Evolutionary conservation across 345 rosid genomes (phyloP).

Genomic region (Murraya paniculata): DNA sequence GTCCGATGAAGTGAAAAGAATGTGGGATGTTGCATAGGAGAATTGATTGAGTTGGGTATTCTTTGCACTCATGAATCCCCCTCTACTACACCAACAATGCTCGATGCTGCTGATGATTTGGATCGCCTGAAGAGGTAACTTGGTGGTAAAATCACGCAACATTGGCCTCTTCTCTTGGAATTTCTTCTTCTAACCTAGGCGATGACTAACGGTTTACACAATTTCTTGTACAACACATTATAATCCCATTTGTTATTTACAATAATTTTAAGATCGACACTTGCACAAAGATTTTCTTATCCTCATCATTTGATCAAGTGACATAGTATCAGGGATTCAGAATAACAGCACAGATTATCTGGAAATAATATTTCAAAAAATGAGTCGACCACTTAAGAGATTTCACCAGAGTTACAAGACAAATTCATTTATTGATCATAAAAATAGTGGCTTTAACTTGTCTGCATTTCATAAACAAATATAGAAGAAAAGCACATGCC

Average conservation of each 20-base stretch:
- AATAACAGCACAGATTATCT: neutral
- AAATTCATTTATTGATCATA: neutral
- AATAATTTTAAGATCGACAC: neutral
- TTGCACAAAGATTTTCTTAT: too few relatives aligned
- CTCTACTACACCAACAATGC: conserved; percentile 55
- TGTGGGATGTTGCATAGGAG: conserved; percentile 51
- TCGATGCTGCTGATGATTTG: conserved; percentile 57
- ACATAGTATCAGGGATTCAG: too few relatives aligned
- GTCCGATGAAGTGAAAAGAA: conserved; percentile 40
- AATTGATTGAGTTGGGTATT: conserved; percentile 52
- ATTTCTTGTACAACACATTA: neutral
- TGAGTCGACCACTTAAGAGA: neutral
- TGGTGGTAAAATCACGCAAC: conserved; percentile 43
- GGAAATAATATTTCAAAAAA: neutral
- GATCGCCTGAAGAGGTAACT: conserved; percentile 54
- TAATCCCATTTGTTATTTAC: neutral
- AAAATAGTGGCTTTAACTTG: neutral
- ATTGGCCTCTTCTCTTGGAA: conserved; percentile 51
- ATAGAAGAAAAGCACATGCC: too few relatives aligned
- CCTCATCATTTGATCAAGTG: neutral
- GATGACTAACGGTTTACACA: conserved; percentile 24
- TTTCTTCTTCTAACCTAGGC: conserved; percentile 42
- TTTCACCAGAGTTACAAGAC: neutral
- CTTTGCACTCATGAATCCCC: conserved; percentile 60
- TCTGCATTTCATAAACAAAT: too few relatives aligned